phyloP scores from a whole-genome alignment of 1,284 basidiomycete genomes.

The Papiliotrema terrestris region DNA sequence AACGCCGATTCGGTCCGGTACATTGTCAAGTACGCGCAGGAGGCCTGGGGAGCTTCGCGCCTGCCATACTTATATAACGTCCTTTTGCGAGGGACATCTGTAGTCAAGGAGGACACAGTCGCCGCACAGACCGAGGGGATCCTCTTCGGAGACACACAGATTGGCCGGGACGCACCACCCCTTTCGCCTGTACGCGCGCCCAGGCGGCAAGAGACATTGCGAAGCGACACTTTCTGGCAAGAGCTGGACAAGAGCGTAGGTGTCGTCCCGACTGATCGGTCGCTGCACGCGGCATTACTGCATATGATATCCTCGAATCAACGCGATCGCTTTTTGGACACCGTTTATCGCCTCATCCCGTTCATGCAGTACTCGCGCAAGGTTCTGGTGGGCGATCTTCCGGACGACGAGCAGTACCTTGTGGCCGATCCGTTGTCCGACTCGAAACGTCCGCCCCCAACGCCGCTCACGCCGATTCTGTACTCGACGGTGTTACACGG shows the following conservation, averaged over 20 bases:
- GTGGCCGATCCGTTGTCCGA: not conserved
- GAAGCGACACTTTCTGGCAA: not conserved
- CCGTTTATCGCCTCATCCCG: conserved; percentile 1
- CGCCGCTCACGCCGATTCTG: not conserved
- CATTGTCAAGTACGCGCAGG: conserved; percentile 34
- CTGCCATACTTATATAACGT: conserved; percentile 18
- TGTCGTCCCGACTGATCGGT: conserved; percentile 6
- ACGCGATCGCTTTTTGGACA: not conserved
- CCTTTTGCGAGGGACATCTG: conserved; percentile 12
- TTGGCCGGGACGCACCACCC: not conserved
- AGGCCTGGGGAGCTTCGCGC: conserved; percentile 17
- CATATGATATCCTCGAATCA: not conserved
- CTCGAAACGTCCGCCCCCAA: not conserved
- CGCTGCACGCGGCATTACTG: conserved; percentile 3
- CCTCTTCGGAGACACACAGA: conserved; percentile 21
- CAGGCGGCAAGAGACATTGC: not conserved
- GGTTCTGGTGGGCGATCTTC: not conserved
- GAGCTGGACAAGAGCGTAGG: not conserved
- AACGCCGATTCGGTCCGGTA: conserved; percentile 20
- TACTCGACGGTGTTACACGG: not conserved
- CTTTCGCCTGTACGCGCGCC: not conserved
- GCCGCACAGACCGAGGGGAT: conserved; percentile 18
- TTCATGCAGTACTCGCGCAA: not conserved
- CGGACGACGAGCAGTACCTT: not conserved
- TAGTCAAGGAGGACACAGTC: conserved; percentile 11